phyloP scores from a whole-genome alignment of 805 yeast species.

The Candida krabiensis region DNA sequence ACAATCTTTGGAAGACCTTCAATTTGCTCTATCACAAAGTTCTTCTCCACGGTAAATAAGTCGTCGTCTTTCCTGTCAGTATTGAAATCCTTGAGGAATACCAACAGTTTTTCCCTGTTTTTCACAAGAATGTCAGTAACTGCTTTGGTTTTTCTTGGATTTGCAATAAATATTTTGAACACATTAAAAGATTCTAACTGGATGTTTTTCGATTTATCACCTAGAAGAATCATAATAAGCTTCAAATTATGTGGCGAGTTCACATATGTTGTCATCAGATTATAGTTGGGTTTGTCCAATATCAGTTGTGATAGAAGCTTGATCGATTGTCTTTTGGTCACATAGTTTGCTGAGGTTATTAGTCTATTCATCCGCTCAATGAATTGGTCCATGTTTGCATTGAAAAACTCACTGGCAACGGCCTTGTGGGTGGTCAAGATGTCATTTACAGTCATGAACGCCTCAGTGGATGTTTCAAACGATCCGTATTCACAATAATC shows the following conservation, averaged over 20 bases:
- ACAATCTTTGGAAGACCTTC: slow-evolving; percentile 66
- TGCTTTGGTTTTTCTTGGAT: slow-evolving; percentile 83
- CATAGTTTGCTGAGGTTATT: slow-evolving; percentile 79
- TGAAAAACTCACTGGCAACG: slow-evolving; percentile 69
- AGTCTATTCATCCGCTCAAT: slow-evolving; percentile 63
- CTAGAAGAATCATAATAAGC: slow-evolving; percentile 77
- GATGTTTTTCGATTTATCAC: slow-evolving; percentile 86
- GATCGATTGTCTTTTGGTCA: slow-evolving; percentile 87
- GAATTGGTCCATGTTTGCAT: slow-evolving; percentile 55
- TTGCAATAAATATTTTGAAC: slow-evolving; percentile 94
- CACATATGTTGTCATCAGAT: slow-evolving; percentile 73
- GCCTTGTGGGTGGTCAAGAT: slow-evolving; percentile 68
- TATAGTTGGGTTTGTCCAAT: slow-evolving; percentile 66
- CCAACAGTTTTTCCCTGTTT: slow-evolving; percentile 74
- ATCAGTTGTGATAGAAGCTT: slow-evolving; percentile 73
- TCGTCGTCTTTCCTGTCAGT: slow-evolving; percentile 63
- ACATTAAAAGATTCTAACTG: slow-evolving; percentile 91
- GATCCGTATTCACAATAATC: slow-evolving; percentile 70
- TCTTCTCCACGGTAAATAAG: slow-evolving; percentile 73
- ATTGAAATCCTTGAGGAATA: slow-evolving; percentile 66
- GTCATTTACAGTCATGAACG: slow-evolving; percentile 75
- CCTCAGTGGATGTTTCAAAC: slow-evolving; percentile 89
- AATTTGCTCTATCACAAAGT: slow-evolving; percentile 74
- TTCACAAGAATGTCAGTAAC: slow-evolving; percentile 79
- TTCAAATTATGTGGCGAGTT: slow-evolving; percentile 81